phyloP scores from a whole-genome alignment of 164 flowering plant genomes.

The Nymphaea thermarum region DNA sequence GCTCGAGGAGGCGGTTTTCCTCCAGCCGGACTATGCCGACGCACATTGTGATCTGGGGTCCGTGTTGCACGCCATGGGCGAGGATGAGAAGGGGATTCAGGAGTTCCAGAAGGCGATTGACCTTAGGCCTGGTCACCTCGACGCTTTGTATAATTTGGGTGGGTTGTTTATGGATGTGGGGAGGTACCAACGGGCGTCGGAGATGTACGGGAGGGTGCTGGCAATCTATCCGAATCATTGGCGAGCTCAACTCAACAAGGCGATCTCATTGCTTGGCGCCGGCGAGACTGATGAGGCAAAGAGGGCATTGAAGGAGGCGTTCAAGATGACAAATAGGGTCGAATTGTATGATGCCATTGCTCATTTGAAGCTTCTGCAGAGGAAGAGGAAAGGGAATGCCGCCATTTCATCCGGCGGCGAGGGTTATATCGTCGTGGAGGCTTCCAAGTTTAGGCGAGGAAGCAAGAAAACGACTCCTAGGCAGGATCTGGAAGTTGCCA shows the following conservation, averaged over 20 bases:
- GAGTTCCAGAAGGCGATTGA: constrained; percentile 98
- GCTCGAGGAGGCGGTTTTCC: constrained; percentile 82
- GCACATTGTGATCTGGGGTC: constrained; percentile 99
- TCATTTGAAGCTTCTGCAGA: constrained; percentile 86
- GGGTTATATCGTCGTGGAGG: constrained; percentile 51
- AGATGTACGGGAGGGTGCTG: constrained; percentile 94
- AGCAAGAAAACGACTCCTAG: constrained; percentile 54
- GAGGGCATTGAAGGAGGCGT: constrained; percentile 86
- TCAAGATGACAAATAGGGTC: constrained; percentile 91
- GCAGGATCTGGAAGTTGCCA: constrained; percentile 60
- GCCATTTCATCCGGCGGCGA: constrained; percentile 32
- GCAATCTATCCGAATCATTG: constrained; percentile 90
- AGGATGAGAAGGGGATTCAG: constrained; percentile 88
- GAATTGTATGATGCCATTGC: constrained; percentile 88
- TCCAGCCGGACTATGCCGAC: constrained; percentile 90
- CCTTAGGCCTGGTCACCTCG: constrained; percentile 90
- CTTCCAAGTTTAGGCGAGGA: constrained; percentile 57
- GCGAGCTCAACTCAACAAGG: constrained; percentile 95
- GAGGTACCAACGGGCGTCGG: constrained; percentile 94
- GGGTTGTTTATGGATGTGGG: constrained; percentile 92
- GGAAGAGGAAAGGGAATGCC: constrained; percentile 47
- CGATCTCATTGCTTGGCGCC: constrained; percentile 89
- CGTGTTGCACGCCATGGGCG: constrained; percentile 85
- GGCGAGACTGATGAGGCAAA: constrained; percentile 88
- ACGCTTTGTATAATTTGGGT: constrained; percentile 90